Evolutionary conservation across 2,329 filamentous ascomycete species (phyloP), one percentile per base, ranked within the genome.

Genomic region (Colletotrichum orchidophilum): DNA sequence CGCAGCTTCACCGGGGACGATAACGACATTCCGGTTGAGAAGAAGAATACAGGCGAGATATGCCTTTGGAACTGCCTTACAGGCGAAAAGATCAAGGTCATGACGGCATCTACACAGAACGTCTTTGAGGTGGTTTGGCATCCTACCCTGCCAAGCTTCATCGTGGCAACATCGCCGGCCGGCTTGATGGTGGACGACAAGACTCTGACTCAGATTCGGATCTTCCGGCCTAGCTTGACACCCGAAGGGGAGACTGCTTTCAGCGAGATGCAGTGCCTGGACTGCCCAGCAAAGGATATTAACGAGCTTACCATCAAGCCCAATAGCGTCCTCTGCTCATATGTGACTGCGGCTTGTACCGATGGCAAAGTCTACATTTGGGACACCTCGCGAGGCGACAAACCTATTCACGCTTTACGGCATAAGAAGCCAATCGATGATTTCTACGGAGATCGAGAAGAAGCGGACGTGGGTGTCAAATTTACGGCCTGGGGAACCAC

Each of bases 81-180:
- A 2, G 81, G 82, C 11, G 77, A 81, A 11, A 81, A 83, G 54
- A 80, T 90, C 54, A 82, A 81, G 5, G 83, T 92, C 3, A 79
- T 83, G 24, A 85, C 86, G 3, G 86, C 84, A 1, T 85, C 85
- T 0, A 86, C 84, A 0, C 85, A 88, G 55, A 92, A 92, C 67
- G 88, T 91, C 1, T 92, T 92, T 54, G 90, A 92, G 75, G 87
- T 91, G 2, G 81, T 85, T 0, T 92, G 90, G 90, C 90, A 92
- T 75, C 90, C 90, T 0, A 83, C 76, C 0, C 81, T 87, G 55
- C 79, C 82, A 3, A 81, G 83, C 26, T 92, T 92, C 73, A 80
- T 89, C 5, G 88, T 85, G 4, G 90, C 89, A 2, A 91, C 88
- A 0, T 87, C 89, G 0, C 87, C 88, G 0, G 82, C 80, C 9